Base-by-base conservation (phyloP, 1,284 basidiomycete species). In the Apiotrichum porosum region DNA sequence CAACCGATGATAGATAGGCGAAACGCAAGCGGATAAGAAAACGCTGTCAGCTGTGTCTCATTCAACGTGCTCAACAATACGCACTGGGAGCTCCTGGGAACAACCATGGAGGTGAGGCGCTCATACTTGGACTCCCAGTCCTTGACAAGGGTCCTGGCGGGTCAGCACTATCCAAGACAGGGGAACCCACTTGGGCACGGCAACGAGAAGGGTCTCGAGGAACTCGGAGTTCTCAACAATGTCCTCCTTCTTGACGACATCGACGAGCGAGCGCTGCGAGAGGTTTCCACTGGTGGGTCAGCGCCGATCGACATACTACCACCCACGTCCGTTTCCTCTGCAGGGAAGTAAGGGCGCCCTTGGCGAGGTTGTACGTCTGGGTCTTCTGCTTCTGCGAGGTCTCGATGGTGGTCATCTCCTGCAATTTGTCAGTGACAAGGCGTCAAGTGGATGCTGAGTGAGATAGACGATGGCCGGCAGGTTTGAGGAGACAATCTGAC, bases 51-150 rank as follows among this genome's bases (percentile, higher is more conserved):
- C 37, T 42, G 21, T 12, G 33, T 37, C 18, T 3, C 14, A 9
- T 1, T 6, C 14, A 33, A 3, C 2, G 6, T 9, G 15, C 1
- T 6, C 26, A 6, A 6, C 12, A 6, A 28, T 22, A 77, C 82
- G 63, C 72, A 91, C 90, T 76, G 80, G 39, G 92, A 86, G 35
- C 91, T 94, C 49, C 95, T 81, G n/a, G 95, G 95, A 1, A 99
- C 95, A 2, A 98, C 86, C 88, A 97, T 92, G 23, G 79, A 60
- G 0, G 88, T 80, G 44, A 99, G 73, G 38, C 86, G 81, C 76
- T 99, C 95, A 68, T 99, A 99, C 63, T 83, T 86, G 22, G 75
- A 65, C 57, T 82, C 84, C 93, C 94, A 99, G 19, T 92, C 88
- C 71, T 94, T 95, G 37, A 82, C 77, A 15, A 82, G 75, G 65